Base-by-base conservation (phyloP, 2,329 filamentous ascomycete genomes). In the Aspergillus spinulosporus region DNA sequence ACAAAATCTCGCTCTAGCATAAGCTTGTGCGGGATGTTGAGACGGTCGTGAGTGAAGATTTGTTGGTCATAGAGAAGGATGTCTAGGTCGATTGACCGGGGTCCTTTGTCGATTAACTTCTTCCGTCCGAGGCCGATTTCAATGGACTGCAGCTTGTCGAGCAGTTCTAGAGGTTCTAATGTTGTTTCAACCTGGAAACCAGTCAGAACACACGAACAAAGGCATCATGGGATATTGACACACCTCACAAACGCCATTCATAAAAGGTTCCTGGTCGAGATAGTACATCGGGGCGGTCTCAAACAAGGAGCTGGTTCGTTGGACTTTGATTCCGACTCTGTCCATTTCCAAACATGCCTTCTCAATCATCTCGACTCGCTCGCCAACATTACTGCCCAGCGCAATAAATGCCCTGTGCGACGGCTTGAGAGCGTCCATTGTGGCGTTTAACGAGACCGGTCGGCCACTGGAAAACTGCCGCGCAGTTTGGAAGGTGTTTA, bases 211-310 rank as follows among this genome's bases (percentile, higher is more conserved):
- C 21, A 21, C 21, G 21, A 21, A 21, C 21, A 21, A 21, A 21
- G 21, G 21, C 21, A 21, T 21, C 21, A 21, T n/a, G n/a, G 32
- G 26, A 2, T 14, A 12, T 4, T 28, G 49, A 79, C 85, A 71
- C 73, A 95, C 92, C 85, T 96, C 90, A 73, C 91, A 96, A 56
- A 87, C 92, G 15, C 92, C 94, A 70, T 99, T 99, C 47, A 97
- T 78, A 69, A 99, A 99, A 32, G 84, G 84, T 60, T 87, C 86
- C 72, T 99, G 94, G 61, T 97, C 88, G 60, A 89, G 78, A 61
- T 97, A 89, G 74, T 99, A 99, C 94, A 99, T 99, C 21, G 94
- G 91, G 65, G 90, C 86, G 3, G 93, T 99, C 77, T 97, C 92
- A 83, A 94, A 99, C 2, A 99, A 79, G 59, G 86, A 88, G 72